Base-by-base conservation (phyloP, 2,329 filamentous ascomycete species). In the Cucurbitaria berberidis region DNA sequence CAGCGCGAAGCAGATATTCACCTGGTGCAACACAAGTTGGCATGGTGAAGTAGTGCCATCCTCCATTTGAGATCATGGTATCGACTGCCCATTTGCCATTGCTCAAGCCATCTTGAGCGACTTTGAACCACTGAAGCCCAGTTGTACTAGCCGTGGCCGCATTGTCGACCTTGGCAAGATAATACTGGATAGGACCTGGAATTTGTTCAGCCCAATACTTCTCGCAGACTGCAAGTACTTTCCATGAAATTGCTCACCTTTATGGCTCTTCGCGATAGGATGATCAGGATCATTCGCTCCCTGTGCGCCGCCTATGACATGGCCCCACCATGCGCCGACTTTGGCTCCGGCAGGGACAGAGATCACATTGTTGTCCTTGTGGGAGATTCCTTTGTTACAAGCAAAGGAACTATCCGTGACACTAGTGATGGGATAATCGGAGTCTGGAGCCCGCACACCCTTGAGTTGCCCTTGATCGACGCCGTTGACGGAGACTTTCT, bases 281-380 rank as follows among this genome's bases (percentile, higher is more conserved):
- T 81, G 70, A 53, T 81, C 79, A 5, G 71, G 58, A 72, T 82
- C 81, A 60, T 75, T 76, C 40, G 79, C 48, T 57, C 74, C 75
- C 65, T 83, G 80, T 6, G 76, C 72, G 21, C 81, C 81, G 30
- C 81, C 81, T 55, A 82, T 78, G 48, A 82, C 72, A 60, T 82
- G 80, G 35, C 79, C 77, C 72, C 77, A 83, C 72, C 6, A 60
- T 18, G 77, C 73, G 5, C 80, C 80, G 39, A 83, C 70, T 57
- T 77, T 73, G 53, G 81, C 80, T 9, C 81, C 81, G 3, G 79
- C 74, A 1, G 76, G 72, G 34, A 83, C 75, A 22, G 69, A 70
- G 57, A 83, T 77, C 38, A 83, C 69, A 9, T 62, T 74, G 22
- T 47, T 70, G 51, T 75, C 70, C 60, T 62, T 60, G 67, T 73